Conservation (phyloP, 495 filamentous ascomycete species). For the Penicillium chermesinum region DNA sequence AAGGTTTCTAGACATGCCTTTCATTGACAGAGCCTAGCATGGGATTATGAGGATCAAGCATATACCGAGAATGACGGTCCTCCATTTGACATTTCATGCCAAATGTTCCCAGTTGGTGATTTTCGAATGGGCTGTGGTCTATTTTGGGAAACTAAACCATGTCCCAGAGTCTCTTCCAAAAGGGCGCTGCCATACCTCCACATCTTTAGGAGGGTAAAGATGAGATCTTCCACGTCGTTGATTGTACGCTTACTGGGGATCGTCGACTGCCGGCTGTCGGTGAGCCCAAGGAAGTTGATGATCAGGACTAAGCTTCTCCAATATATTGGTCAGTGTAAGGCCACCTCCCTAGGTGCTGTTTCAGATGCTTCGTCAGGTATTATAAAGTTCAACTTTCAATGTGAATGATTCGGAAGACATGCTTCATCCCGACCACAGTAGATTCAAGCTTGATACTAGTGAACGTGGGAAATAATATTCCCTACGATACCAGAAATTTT, state of each 20-base stretch:
- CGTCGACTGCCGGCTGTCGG: background rate
- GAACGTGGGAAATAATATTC: too few species aligned
- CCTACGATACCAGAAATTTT: background rate
- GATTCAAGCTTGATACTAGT: too few species aligned
- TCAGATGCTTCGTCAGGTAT: too few species aligned
- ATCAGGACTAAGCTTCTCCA: background rate
- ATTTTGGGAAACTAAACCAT: background rate
- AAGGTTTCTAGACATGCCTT: background rate
- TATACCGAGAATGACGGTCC: background rate
- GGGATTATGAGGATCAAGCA: background rate
- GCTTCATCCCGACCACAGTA: too few species aligned
- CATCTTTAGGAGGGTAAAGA: background rate
- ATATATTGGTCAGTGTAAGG: background rate
- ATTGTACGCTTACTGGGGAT: background rate
- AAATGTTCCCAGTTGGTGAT: background rate
- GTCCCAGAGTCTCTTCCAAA: background rate
- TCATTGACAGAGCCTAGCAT: background rate
- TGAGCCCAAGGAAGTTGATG: background rate
- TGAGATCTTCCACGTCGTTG: background rate
- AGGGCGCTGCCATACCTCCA: background rate
- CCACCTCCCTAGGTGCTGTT: background rate
- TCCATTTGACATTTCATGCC: background rate
- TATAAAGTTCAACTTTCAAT: too few species aligned
- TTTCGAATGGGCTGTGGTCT: background rate
- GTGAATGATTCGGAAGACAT: too few species aligned